Conservation (phyloP, 2,329 filamentous ascomycete genomes). For the Talaromyces sp. region DNA sequence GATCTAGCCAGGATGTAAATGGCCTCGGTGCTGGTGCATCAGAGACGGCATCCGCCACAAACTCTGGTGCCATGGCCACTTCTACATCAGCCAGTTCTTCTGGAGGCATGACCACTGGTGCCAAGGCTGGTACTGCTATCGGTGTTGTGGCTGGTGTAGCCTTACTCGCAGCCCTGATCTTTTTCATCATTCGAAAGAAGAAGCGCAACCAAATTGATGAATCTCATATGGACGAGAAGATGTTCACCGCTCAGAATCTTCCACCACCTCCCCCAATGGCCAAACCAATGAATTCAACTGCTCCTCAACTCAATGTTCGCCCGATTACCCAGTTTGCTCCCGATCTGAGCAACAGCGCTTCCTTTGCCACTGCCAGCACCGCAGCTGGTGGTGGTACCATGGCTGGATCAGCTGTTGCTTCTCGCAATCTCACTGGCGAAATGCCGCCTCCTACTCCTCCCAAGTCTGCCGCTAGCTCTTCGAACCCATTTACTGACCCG, state of each 20-base stretch:
- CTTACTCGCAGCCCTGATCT: constrained; percentile 66
- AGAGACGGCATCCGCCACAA: constrained; percentile 19
- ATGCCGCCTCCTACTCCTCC: constrained; percentile 39
- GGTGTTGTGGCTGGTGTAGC: constrained; percentile 74
- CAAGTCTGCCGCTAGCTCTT: constrained; percentile 44
- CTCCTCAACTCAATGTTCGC: constrained; percentile 82
- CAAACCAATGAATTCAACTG: constrained; percentile 49
- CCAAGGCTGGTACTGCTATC: constrained; percentile 82
- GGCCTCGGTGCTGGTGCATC: background rate
- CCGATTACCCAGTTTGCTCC: constrained; percentile 84
- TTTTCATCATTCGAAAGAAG: constrained; percentile 76
- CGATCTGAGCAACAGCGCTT: constrained; percentile 52
- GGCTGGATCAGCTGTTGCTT: constrained; percentile 23
- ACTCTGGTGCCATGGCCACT: constrained; percentile 28
- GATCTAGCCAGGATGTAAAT: constrained; percentile 16
- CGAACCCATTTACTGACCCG: constrained; percentile 55
- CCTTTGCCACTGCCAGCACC: constrained; percentile 11
- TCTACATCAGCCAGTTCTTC: constrained; percentile 25
- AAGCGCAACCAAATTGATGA: constrained; percentile 57
- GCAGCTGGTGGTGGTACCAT: constrained; percentile 27
- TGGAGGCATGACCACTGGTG: constrained; percentile 46
- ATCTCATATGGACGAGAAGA: constrained; percentile 67
- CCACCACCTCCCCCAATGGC: constrained; percentile 37
- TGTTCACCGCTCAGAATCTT: constrained; percentile 33
- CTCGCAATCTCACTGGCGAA: constrained; percentile 39